Percentiles rank a stretch among this genome's conserved stretches.
Evolutionary conservation across 2,329 filamentous ascomycete genomes (phyloP).

Genomic region (Nothomitra cinnamomea): DNA sequence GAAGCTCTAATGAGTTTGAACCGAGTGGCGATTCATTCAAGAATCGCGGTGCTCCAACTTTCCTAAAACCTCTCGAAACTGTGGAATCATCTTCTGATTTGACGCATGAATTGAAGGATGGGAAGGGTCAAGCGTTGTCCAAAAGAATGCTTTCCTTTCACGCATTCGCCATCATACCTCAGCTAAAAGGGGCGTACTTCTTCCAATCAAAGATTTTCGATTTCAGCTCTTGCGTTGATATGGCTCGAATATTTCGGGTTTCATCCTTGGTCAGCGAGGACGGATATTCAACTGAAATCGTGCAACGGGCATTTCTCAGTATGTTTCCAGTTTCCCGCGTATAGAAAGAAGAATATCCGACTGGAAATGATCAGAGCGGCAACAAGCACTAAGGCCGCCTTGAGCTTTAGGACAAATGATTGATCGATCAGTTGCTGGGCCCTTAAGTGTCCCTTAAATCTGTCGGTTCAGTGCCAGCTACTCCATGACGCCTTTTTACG

Average conservation of each 20-base stretch:
- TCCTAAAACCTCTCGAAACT: background rate
- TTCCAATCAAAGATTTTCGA: constrained; percentile 4
- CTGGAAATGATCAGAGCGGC: no score
- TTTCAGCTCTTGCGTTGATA: background rate
- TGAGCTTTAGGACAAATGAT: no score
- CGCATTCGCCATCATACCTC: constrained; percentile 3
- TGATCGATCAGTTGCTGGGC: no score
- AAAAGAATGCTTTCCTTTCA: constrained; percentile 2
- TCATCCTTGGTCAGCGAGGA: background rate
- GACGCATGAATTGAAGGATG: constrained; percentile 1
- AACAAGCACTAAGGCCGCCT: no score
- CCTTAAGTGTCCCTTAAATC: no score
- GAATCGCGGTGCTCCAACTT: background rate
- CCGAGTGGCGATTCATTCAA: background rate
- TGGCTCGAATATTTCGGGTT: background rate
- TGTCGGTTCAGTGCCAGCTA: no score
- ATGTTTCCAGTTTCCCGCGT: no score
- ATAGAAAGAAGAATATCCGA: no score
- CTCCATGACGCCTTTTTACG: no score
- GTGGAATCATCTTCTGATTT: background rate
- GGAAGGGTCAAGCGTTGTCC: constrained; percentile 1
- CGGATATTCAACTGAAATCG: no score
- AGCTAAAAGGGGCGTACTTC: constrained; percentile 1
- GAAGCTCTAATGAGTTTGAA: background rate
- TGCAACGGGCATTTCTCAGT: no score